Conservation (phyloP, 1,284 basidiomycete species). For the Tilletia walkeri region DNA sequence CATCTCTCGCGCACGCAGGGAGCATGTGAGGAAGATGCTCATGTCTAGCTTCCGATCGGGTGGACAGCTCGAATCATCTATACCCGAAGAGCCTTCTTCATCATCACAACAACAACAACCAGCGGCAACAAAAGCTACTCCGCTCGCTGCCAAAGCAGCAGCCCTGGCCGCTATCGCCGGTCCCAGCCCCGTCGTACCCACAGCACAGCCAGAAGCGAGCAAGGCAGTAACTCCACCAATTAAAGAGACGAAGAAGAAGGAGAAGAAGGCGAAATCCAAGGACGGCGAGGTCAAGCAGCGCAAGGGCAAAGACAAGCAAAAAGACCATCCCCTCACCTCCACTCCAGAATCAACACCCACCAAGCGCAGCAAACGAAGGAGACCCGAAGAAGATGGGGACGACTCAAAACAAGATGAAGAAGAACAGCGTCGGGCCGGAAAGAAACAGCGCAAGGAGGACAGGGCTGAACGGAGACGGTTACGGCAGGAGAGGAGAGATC, state of each 20-base stretch:
- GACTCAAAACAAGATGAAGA: background rate
- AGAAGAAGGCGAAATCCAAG: slow-evolving; percentile 4
- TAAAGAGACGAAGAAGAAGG: slow-evolving; percentile 19
- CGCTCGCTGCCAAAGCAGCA: slow-evolving; percentile 16
- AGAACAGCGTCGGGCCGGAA: background rate
- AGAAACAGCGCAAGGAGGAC: slow-evolving; percentile 4
- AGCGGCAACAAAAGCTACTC: background rate
- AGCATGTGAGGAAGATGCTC: slow-evolving; percentile 46
- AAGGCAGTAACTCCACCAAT: background rate
- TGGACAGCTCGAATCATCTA: slow-evolving; percentile 27
- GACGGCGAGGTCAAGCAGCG: background rate
- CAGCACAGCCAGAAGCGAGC: background rate
- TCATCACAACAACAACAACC: slow-evolving; percentile 11
- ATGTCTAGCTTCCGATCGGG: slow-evolving; percentile 52
- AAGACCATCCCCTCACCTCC: background rate
- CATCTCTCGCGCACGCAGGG: slow-evolving; percentile 43
- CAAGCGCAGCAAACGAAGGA: background rate
- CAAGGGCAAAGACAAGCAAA: background rate
- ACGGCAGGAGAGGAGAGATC: background rate
- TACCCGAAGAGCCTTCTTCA: slow-evolving; percentile 17
- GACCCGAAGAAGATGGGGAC: background rate
- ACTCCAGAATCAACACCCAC: background rate
- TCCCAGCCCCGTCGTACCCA: slow-evolving; percentile 3
- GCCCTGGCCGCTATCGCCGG: slow-evolving; percentile 6
- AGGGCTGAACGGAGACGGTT: background rate